Conservation (phyloP, 805 yeast genomes). For the Saccharomycopsis sp. region DNA sequence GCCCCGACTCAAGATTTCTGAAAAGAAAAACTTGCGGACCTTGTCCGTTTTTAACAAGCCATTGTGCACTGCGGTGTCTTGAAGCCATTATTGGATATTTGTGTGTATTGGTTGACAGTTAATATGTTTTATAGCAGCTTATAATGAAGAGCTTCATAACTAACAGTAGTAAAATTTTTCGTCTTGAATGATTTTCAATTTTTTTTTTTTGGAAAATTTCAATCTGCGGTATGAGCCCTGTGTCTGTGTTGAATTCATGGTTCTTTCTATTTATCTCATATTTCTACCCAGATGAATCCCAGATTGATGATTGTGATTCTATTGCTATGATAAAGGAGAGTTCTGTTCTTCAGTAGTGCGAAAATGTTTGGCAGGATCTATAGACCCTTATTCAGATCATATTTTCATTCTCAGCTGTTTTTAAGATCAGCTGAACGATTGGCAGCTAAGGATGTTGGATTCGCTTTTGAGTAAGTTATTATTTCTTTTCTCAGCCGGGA, state of each 20-base stretch:
- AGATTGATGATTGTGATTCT: too few species aligned
- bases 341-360: too few species aligned
- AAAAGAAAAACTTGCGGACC: constrained; percentile 83
- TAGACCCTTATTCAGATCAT: neutral
- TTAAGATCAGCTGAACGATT: neutral
- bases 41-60: constrained; percentile 53
- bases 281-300: too few species aligned
- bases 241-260: neutral
- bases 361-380: neutral
- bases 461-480: neutral
- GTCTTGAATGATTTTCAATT: neutral
- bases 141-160: too few species aligned
- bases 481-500: too few species aligned
- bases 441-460: neutral
- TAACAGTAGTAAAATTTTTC: neutral
- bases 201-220: neutral
- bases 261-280: too few species aligned
- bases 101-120: too few species aligned
- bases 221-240: neutral
- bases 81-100: constrained; percentile 20
- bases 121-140: too few species aligned
- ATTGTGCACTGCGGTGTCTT: constrained; percentile 47
- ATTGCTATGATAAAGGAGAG: too few species aligned
- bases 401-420: neutral
- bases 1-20: constrained; percentile 83